Percentiles rank a stretch among this genome's conserved stretches.
Evolutionary conservation across 2,329 filamentous ascomycete genomes (phyloP).

Genomic region (Fusarium annulatum): DNA sequence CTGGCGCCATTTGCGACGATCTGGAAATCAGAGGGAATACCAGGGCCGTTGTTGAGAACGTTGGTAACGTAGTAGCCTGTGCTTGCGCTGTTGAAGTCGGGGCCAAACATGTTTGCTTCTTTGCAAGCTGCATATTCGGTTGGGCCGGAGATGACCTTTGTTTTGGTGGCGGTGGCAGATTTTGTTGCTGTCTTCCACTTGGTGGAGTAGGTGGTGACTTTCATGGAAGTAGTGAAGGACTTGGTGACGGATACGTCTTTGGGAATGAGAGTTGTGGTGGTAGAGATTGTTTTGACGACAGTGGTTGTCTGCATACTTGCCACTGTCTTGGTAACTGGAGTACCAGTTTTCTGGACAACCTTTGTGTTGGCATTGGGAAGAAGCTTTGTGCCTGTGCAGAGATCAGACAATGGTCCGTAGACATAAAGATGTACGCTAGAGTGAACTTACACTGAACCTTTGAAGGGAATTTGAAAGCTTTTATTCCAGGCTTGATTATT

Average conservation of each 20-base stretch:
- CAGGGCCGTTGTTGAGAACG: slow-evolving; percentile 12
- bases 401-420: background rate
- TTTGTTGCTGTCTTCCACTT: background rate
- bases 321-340: background rate
- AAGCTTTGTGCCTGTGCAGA: background rate
- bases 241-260: slow-evolving; percentile 3
- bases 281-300: background rate
- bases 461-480: slow-evolving; percentile 4
- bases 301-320: background rate
- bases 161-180: background rate
- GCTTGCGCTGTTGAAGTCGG: slow-evolving; percentile 14
- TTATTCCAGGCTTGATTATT: background rate
- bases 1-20: background rate
- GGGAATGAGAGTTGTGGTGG: slow-evolving; percentile 10
- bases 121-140: slow-evolving; percentile 5
- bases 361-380: background rate
- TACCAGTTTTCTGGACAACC: background rate
- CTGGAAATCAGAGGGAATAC: slow-evolving; percentile 4
- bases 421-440: rapidly evolving
- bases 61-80: slow-evolving; percentile 11
- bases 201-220: slow-evolving; percentile 5
- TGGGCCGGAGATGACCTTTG: background rate
- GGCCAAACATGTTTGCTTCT: background rate
- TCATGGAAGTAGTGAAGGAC: background rate
- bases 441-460: background rate